Evolutionary conservation across 106 monocot genomes (phyloP), one percentile per base, ranked within the genome.

Genomic region (Dendrobium officinale): DNA sequence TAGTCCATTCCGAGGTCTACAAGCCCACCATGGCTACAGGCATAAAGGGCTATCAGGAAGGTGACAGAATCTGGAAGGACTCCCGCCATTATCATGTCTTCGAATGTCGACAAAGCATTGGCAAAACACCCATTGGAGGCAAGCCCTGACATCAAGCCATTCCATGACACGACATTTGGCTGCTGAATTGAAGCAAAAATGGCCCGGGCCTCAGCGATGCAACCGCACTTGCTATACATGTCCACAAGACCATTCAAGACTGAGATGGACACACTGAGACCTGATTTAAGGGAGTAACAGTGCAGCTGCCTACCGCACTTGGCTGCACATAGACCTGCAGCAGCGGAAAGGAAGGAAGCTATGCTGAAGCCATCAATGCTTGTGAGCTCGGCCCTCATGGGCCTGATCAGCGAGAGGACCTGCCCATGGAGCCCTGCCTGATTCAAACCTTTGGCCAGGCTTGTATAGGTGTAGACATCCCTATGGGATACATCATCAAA

Each of bases 131-230:
- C 89, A 47, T 90, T 94, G 19, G 87, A 92, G 41, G 88, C 87
- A 66, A 94, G 72, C 13, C 83, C 90, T 7, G 86, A 90, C 20
- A 97, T 90, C 31, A 97, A 78, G 11, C 87, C 83, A 78, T 97
- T 97, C 93, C 93, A 97, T 27, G 96, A 92, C 40, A 94, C 94
- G 61, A 92, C 78, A 79, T 92, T 97, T 7, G 96, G 96, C n/a
- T 82, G 70, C 42, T 48, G 42, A 33, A 92, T 90, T 18, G 22
- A 48, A 73, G 16, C 45, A 75, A 97, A 96, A 17, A 86, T 80
- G 13, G 20, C 55, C 10, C 56, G 79, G 61, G 94, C 90, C 67
- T 94, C 92, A 2, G 75, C 54, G 2, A 87, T 80, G 51, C 80
- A 79, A 75, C 91, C 93, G 74, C 94, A 90, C 90, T 92, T 94